Evolutionary conservation across 192 early-diverging fungal genomes (phyloP), one percentile per base, ranked within the genome.

Genomic region (Phycomyces nitens): DNA sequence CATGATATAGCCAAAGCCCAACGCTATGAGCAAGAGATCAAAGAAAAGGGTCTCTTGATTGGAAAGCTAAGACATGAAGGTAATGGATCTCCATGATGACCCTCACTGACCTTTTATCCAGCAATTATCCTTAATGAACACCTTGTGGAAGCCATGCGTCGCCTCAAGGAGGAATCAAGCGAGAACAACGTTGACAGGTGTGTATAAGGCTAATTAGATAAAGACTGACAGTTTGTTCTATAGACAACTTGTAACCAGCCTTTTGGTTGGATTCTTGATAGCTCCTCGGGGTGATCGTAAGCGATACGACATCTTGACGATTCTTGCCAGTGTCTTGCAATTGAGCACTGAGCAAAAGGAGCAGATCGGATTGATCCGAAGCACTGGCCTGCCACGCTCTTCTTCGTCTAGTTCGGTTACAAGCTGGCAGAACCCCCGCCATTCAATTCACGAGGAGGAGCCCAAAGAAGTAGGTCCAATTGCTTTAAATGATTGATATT

Each of bases 81-180:
- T 87, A 65, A 69, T 64, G 8, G n/a, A 47, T 47, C 3, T 14
- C 11, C 2, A 3, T 40, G 0, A 21, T 39, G 29, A 20, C n/a
- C 34, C 18, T 24, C 16, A 5, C 20, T 34, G 53, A 58, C 60
- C 24, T 14, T 57, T 23, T 20, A 21, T 55, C n/a, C 53, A 87
- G 89, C 92, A 8, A 78, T 92, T 20, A 92, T 90, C 55, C 80
- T 95, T 5, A 92, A 99, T 71, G 86, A 89, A 34, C 94, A 99
- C 68, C 72, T 97, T 44, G 83, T 86, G 43, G 95, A 99, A 64
- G 94, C 94, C 27, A 92, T 97, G 86, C 85, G 93, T 22, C 86
- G 90, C 52, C 73, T 97, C 62, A 84, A 84, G 60, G 89, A 92
- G 52, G 86, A 86, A 60, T 84, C 85, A 67, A 90, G 77, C 62